Evolutionary conservation across 345 rosid species (phyloP), one percentile per base, ranked within the genome.

Genomic region (Pistacia vera): DNA sequence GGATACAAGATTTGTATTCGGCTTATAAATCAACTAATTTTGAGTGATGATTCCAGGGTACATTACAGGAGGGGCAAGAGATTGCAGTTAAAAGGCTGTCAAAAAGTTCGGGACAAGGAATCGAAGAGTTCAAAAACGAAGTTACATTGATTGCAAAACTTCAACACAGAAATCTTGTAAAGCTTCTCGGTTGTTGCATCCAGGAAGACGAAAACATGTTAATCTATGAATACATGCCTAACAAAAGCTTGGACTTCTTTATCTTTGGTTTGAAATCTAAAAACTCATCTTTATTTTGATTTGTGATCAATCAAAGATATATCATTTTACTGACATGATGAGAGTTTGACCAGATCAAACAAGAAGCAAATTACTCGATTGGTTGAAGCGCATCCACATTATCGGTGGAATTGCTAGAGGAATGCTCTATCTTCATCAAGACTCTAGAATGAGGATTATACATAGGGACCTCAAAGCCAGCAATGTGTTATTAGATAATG

Each of bases 401-500:
- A 79, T 83, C 52, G 67, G 82, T 20, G 86, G 86, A 55, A 85
- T 79, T 48, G 86, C 88, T 13, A 72, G 88, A 75, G 88, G 90
- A 28, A 83, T 87, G 75, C 72, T 85, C 11, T 87, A 87, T 55
- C 74, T 87, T 74, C 90, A 87, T 49, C 83, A 87, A 70, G 86
- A 85, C 62, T 87, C 90, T 38, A 85, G 90, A 73, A 68, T 82
- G 65, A 82, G 90, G 66, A 87, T 87, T 36, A 83, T 87, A 67
- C 90, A 87, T 14, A 74, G 90, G 66, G 88, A 87, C 70, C 81
- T 87, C 14, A 87, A 87, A 75, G 85, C 82, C 0, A 87, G 88
- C 76, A 87, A 87, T 66, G 58, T 87, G 12, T 79, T 87, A 13
- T 76, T 87, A 3, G 90, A 87, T 35, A 68, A 44, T 4, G 79